Conservation (phyloP, 1,284 basidiomycete species). For the Naganishia cerealis region DNA sequence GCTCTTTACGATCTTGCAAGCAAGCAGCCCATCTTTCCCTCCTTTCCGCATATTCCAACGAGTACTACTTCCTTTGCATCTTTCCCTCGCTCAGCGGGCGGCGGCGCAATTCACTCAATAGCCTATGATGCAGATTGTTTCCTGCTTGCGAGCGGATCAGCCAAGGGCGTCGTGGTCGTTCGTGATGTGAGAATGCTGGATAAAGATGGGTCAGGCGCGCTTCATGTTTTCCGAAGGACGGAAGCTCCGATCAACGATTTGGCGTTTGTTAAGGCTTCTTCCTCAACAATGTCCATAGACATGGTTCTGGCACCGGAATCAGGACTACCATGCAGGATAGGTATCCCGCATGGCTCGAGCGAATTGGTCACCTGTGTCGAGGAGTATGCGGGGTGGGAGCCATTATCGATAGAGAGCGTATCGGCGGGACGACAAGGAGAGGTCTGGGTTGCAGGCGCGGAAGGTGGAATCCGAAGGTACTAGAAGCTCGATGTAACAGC, state of each 20-base stretch:
- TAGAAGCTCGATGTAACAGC: conserved; percentile 4
- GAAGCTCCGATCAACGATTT: conserved; percentile 63
- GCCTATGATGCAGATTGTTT: conserved; percentile 55
- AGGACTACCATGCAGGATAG: conserved; percentile 47
- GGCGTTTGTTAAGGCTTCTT: conserved; percentile 38
- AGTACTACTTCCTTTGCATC: conserved; percentile 35
- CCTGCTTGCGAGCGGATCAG: conserved; percentile 66
- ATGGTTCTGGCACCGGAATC: conserved; percentile 49
- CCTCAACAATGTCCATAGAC: conserved; percentile 36
- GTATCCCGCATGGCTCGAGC: conserved; percentile 25
- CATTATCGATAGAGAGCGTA: conserved; percentile 46
- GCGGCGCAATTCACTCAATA: conserved; percentile 60
- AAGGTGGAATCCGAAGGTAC: conserved; percentile 33
- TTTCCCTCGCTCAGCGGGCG: conserved; percentile 26
- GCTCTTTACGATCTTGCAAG: conserved; percentile 63
- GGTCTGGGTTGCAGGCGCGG: conserved; percentile 33
- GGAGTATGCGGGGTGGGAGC: conserved; percentile 53
- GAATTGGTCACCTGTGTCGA: conserved; percentile 39
- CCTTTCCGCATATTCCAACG: conserved; percentile 43
- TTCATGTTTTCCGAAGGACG: conserved; percentile 61
- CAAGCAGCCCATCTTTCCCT: conserved; percentile 57
- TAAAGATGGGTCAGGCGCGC: conserved; percentile 37
- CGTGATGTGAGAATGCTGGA: conserved; percentile 59
- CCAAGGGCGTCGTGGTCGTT: conserved; percentile 62
- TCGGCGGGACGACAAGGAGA: conserved; percentile 39